A percentile compares a stretch with the other conserved stretches of the same genome.
These are phyloP conservation scores for Chytriomyces sp. DNA, from an alignment of 192 early-diverging fungal species.

Conservation along the genomic window DNA sequence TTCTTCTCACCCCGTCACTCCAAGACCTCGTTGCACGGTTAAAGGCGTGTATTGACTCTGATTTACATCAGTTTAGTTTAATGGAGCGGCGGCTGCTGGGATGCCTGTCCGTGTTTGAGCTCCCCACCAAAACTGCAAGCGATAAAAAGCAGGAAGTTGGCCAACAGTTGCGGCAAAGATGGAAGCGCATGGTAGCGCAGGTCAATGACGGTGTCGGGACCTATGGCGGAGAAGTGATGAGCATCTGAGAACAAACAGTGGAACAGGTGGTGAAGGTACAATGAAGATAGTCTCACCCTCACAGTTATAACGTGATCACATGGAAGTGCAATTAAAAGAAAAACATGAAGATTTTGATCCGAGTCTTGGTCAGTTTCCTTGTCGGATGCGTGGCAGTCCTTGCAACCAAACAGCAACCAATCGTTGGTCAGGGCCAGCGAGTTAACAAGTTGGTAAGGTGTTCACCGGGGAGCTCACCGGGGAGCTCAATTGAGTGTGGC, in stretches of 20 bases:
- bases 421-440: neutral
- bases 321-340: no score
- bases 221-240: constrained; percentile 26
- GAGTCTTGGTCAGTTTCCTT: no score
- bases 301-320: no score
- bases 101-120: constrained; percentile 27
- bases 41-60: constrained; percentile 8
- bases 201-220: constrained; percentile 34
- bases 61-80: constrained; percentile 16
- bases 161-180: constrained; percentile 19
- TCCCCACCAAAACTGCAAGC: neutral
- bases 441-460: neutral
- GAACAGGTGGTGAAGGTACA: no score
- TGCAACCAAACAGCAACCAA: constrained; percentile 9
- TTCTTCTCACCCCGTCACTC: constrained; percentile 32
- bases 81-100: constrained; percentile 28
- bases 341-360: no score
- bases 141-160: constrained; percentile 33
- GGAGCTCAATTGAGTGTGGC: no score
- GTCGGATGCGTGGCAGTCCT: no score
- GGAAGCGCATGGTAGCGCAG: constrained; percentile 39
- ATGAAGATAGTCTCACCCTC: no score
- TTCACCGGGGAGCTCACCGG: no score
- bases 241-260: no score
- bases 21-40: constrained; percentile 12